Base-by-base conservation (phyloP, 345 rosid species). In the Populus ilicifolia region DNA sequence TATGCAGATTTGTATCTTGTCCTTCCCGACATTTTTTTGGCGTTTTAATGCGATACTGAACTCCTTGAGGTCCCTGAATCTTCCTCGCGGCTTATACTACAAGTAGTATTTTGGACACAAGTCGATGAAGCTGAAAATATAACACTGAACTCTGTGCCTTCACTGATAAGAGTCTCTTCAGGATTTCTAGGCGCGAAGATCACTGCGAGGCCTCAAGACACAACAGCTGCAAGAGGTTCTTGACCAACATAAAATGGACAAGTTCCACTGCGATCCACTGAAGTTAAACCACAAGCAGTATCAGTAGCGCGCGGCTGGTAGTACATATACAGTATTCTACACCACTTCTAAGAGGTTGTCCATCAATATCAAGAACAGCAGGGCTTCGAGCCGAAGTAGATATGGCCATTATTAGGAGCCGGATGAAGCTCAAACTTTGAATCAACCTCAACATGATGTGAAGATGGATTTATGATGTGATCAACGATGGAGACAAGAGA, bases 251-350 rank as follows among this genome's bases (percentile, higher is more conserved):
- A 67, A 9, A 65, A 44, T 30, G 71, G 78, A 35, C 78, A 52
- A 5, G 72, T 33, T 6, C 36, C 66, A 16, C 10, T 67, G 41
- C 54, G 50, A 33, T 54, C 68, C 2, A 67, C 23, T 6, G 54
- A 11, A 8, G 67, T 52, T 67, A 75, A 44, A 7, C 78, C 78
- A 5, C 78, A 66, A 7, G 78, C 72, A 33, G 39, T 67, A 7
- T 75, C 78, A 6, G 78, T 67, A 33, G n/a, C n/a, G n/a, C n/a
- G 78, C 78, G 38, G 67, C 78, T 67, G 78, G 78, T 2, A 75
- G 72, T n/a, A n/a, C n/a, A n/a, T 0, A 52, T 63, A 65, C 36
- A 52, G 72, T 52, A 75, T 18, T 54, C 39, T n/a, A 52, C 35
- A 17, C 72, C 72, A 6, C 54, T n/a, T 66, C 8, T 35, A 8